Evolutionary conservation across 1,284 basidiomycete species (phyloP), one percentile per base, ranked within the genome.

Genomic region (Inonotus obliquus): DNA sequence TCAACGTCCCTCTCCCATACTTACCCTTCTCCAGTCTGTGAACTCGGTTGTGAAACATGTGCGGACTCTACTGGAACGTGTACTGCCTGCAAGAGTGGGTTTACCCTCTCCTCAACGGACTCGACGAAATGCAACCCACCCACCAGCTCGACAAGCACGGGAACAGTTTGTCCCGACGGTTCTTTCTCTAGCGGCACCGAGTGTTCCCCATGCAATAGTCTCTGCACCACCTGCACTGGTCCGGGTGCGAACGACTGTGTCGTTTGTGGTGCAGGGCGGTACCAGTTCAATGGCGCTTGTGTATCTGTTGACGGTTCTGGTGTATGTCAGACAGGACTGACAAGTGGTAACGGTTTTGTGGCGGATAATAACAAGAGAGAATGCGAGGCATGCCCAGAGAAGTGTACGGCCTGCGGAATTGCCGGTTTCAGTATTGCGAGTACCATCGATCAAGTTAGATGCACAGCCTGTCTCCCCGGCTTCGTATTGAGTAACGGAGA

Each of bases 341-440:
- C 62, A 9, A 57, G 1, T n/a, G 54, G 54, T 10, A 70, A 87
- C 5, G 82, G 77, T 64, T 73, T 90, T 63, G 81, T 94, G 45
- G 89, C 84, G n/a, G 88, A 94, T 67, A 92, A 91, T 67, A 81
- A 82, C 68, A 94, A 92, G 75, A 76, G 81, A 23, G 82, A 85
- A 66, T 94, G 91, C 69, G 90, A 93, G 68, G 89, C 80, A 60
- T 92, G 90, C 72, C 87, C 90, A 6, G 76, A 86, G 1, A 90
- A 89, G 71, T 94, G 92, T 70, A 89, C 86, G 11, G 77, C 83
- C 0, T 94, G 92, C 74, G 75, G 79, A 62, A 91, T 91, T 64
- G 77, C 87, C 2, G 82, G 78, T 64, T 94, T 94, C 72, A 86
- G 69, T 57, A 78, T 81, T 14, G 82, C 80, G 0, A 91, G 90